Conservation (phyloP, 345 rosid genomes). For the Raphanus sativus region DNA sequence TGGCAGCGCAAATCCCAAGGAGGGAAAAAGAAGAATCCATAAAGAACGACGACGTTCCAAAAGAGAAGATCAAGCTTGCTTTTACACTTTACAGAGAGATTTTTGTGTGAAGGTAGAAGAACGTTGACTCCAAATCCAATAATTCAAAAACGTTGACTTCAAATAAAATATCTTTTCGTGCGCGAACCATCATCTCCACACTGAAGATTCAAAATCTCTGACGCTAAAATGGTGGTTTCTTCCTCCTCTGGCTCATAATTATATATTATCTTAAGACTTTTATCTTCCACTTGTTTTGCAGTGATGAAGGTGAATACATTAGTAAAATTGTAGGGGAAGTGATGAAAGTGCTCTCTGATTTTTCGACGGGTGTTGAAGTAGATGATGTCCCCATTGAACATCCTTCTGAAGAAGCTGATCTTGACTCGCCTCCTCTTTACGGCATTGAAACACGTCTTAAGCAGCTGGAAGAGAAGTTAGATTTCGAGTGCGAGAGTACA, state of each 20-base stretch:
- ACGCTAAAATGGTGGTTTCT: neutral
- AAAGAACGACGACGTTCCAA: neutral
- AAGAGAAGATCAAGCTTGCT: neutral
- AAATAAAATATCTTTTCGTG: neutral
- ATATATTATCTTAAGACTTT: too few species aligned
- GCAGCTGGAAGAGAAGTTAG: neutral
- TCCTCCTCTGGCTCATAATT: neutral
- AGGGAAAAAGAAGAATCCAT: neutral
- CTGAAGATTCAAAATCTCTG: neutral
- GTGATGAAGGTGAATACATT: neutral
- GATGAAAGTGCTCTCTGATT: neutral
- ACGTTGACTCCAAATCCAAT: neutral
- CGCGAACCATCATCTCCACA: neutral
- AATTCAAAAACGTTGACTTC: neutral
- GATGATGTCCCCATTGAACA: neutral
- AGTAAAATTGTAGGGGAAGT: neutral
- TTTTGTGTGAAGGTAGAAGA: neutral
- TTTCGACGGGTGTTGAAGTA: neutral
- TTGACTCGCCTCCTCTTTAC: neutral
- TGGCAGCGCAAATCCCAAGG: neutral
- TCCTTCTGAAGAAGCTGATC: neutral
- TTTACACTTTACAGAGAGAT: neutral
- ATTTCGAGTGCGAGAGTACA: neutral
- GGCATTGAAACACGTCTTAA: slow-evolving; percentile 16
- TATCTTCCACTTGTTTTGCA: neutral